Evolutionary conservation across 345 rosid genomes (phyloP).

Genomic region (Draba incana): DNA sequence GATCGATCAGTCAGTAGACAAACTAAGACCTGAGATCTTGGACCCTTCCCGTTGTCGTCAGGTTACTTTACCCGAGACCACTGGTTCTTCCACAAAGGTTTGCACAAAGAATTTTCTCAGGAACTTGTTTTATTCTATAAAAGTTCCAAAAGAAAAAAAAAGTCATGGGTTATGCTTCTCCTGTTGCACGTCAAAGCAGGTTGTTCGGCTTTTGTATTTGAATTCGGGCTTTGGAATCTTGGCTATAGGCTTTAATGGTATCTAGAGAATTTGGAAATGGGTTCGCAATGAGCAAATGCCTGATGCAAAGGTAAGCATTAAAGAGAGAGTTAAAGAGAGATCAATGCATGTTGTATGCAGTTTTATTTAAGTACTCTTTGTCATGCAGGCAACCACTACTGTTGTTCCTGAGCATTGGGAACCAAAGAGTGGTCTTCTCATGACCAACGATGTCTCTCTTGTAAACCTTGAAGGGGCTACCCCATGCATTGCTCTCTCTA

Average conservation of each 20-base stretch:
- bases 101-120: conserved; percentile 22
- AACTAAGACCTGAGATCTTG: conserved; percentile 71
- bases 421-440: conserved; percentile 90
- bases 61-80: conserved; percentile 61
- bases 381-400: conserved; percentile 70
- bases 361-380: background rate
- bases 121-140: background rate
- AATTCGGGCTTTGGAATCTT: conserved; percentile 81
- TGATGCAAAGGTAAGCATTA: conserved; percentile 65
- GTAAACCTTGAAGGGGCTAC: conserved; percentile 79
- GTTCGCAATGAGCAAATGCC: conserved; percentile 74
- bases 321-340: conserved; percentile 14
- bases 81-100: conserved; percentile 79
- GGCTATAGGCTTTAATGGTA: conserved; percentile 83
- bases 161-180: conserved; percentile 11
- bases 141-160: background rate
- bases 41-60: conserved; percentile 64
- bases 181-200: conserved; percentile 49
- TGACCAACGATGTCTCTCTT: conserved; percentile 77
- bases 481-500: conserved; percentile 92
- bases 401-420: conserved; percentile 86
- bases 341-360: background rate
- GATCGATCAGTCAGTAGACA: conserved; percentile 62
- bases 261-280: conserved; percentile 87
- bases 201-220: conserved; percentile 81